phyloP scores from a whole-genome alignment of 768 basidiomycete species.

The Boletellus ananiceps region DNA sequence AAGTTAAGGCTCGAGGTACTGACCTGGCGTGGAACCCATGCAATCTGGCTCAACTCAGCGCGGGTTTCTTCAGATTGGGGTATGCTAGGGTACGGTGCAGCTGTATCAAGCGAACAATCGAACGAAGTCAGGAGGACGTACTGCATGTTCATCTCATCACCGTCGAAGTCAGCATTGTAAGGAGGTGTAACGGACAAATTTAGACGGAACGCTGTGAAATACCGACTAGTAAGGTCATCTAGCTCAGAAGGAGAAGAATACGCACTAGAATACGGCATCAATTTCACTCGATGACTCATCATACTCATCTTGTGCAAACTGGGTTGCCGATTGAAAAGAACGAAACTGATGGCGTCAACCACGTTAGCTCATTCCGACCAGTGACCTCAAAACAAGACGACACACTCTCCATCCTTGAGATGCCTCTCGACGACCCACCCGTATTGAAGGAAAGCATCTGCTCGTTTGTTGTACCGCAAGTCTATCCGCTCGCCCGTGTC shows the following conservation, averaged over 20 bases:
- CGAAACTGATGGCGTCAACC: constrained; percentile 12
- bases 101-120: constrained; percentile 6
- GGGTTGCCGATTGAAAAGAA: constrained; percentile 95
- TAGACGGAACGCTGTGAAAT: constrained; percentile 77
- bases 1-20: constrained; percentile 7
- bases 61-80: constrained; percentile 98
- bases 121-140: constrained; percentile 42
- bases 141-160: constrained; percentile 99
- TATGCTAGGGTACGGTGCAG: constrained; percentile 49
- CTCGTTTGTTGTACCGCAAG: constrained; percentile 91
- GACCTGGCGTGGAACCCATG: constrained; percentile 97
- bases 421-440: constrained; percentile 99
- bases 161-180: constrained; percentile 99
- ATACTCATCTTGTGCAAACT: constrained; percentile 99
- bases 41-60: constrained; percentile 96
- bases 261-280: constrained; percentile 98
- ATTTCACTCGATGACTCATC: constrained; percentile 97
- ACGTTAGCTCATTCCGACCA: not conserved
- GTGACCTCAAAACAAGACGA: constrained; percentile 14
- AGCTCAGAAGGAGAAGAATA: constrained; percentile 11
- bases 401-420: constrained; percentile 96
- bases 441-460: constrained; percentile 92
- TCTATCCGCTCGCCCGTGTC: constrained; percentile 98
- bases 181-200: constrained; percentile 98
- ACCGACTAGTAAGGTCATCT: constrained; percentile 17